Evolutionary conservation across 2,329 filamentous ascomycete genomes (phyloP).

Genomic region (Colletotrichum sp.): DNA sequence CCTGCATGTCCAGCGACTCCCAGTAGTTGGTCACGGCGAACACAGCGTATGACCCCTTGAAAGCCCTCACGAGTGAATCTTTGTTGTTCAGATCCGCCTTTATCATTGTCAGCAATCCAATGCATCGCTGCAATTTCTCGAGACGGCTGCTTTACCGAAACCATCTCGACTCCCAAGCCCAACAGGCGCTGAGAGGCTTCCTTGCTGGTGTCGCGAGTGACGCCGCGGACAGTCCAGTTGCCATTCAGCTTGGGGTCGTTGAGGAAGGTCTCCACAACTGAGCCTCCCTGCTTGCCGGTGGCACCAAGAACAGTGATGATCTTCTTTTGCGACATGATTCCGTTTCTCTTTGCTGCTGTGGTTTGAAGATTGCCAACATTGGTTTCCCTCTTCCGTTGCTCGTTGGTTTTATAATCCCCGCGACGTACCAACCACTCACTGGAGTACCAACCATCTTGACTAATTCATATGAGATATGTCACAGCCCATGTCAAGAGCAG

Average conservation of each 20-base stretch:
- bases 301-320: conserved; percentile 62
- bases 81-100: conserved; percentile 55
- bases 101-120: neutral
- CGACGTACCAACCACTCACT: fast-evolving
- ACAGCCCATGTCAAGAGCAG: neutral
- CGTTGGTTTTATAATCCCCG: neutral
- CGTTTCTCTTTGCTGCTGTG: neutral
- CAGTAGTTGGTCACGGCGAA: conserved; percentile 60
- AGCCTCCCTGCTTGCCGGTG: conserved; percentile 65
- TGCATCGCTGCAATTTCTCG: neutral
- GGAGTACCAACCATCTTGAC: fast-evolving
- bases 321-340: conserved; percentile 31
- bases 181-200: conserved; percentile 47
- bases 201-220: conserved; percentile 56
- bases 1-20: conserved; percentile 43
- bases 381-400: neutral
- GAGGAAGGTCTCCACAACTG: conserved; percentile 49
- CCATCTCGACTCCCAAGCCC: conserved; percentile 53
- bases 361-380: neutral
- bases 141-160: conserved; percentile 35
- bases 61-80: conserved; percentile 44
- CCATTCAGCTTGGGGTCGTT: conserved; percentile 43
- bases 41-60: conserved; percentile 50
- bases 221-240: conserved; percentile 56
- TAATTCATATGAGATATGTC: fast-evolving